These are phyloP conservation scores for Alternaria longipes DNA, from an alignment of 2,329 filamentous ascomycete genomes.

Conservation along the genomic window DNA sequence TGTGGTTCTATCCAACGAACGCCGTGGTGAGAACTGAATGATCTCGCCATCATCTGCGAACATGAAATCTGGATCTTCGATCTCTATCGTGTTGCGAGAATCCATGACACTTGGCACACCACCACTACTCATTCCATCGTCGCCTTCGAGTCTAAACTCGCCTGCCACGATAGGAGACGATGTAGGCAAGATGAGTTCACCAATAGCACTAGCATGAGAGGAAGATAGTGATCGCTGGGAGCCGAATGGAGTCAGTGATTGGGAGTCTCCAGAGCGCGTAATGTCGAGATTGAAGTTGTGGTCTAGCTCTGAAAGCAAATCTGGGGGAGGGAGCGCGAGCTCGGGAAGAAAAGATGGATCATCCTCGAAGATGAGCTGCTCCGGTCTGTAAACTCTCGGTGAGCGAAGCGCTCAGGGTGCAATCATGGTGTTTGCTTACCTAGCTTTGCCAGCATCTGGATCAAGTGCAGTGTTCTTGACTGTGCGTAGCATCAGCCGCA, in stretches of 20 bases:
- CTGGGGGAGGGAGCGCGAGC: conserved; percentile 67
- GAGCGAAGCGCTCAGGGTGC: not conserved
- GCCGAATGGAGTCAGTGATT: conserved; percentile 50
- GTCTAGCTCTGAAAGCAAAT: conserved; percentile 60
- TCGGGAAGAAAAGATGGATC: conserved; percentile 83
- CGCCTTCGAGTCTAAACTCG: conserved; percentile 54
- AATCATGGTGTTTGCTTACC: conserved; percentile 61
- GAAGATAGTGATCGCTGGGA: conserved; percentile 37
- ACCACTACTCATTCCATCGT: conserved; percentile 52
- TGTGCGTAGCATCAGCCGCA: conserved; percentile 72
- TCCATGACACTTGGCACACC: conserved; percentile 33
- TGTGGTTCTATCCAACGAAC: conserved; percentile 26
- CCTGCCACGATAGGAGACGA: conserved; percentile 56
- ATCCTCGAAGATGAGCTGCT: conserved; percentile 79
- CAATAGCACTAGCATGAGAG: conserved; percentile 31
- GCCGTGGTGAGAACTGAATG: conserved; percentile 53
- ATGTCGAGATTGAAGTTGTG: conserved; percentile 48
- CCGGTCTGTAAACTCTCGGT: conserved; percentile 63
- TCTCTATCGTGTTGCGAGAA: conserved; percentile 56
- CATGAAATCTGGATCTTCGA: conserved; percentile 64
- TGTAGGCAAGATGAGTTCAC: conserved; percentile 58
- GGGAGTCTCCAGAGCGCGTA: conserved; percentile 46
- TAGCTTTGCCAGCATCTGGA: conserved; percentile 73
- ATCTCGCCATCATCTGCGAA: conserved; percentile 71
- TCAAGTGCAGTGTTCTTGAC: conserved; percentile 71